Base-by-base conservation (phyloP, 2,329 filamentous ascomycete species). In the Diaporthe amygdali region DNA sequence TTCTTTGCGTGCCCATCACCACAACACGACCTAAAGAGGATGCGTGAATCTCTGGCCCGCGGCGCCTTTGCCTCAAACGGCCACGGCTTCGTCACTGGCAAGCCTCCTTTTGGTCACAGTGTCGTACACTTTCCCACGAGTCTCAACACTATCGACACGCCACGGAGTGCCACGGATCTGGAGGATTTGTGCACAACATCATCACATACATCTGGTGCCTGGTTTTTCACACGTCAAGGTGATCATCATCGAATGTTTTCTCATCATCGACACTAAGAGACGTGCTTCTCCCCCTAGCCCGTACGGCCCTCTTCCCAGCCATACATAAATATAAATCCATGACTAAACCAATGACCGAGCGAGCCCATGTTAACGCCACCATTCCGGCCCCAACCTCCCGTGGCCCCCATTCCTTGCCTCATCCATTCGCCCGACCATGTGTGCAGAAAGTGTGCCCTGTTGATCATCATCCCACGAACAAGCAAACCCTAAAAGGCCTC, bases 141-240 rank as follows among this genome's bases (percentile, higher is more conserved):
- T 34, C 30, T 64, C 34, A 30, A 63, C 25, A 71, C 66, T 64
- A 71, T 66, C 70, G 56, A 64, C 64, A 52, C 66, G 55, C 70
- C 66, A 69, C 46, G 32, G 49, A 49, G 37, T 69, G 52, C 67
- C 59, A 72, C 37, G 49, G 41, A 9, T 20, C 25, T 39, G 17
- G 30, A 32, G 52, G 66, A 59, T 49, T 41, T 27, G 32, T 39
- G n/a, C 32, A 59, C 66, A 46, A 41, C 41, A 68, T 68, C 17
- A 51, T 49, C 44, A 37, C 30, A 10, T 49, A 10, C 12, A 7
- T 37, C 2, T 37, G 41, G 44, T 10, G 59, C 44, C 44, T 49
- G 37, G 25, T 12, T 49, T 27, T 14, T 14, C 37, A 55, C 59
- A n/a, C n/a, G 10, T n/a, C 17, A 10, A 22, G 39, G 47, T 63